Evolutionary conservation across 2,329 filamentous ascomycete species (phyloP).

Genomic region (Botrytis cinerea): DNA sequence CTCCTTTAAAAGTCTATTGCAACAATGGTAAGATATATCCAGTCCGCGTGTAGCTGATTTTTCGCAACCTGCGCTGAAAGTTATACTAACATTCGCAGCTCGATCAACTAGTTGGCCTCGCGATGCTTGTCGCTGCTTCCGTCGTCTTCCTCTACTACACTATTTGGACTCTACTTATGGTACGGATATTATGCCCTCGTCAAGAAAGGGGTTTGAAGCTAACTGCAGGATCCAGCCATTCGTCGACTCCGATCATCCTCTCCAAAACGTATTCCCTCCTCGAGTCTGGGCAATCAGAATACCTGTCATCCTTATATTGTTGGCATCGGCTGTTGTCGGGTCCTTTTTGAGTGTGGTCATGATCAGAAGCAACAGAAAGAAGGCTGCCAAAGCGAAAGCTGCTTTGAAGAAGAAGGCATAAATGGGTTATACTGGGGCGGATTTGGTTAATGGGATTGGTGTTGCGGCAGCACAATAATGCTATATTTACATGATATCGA

Average conservation of each 20-base stretch:
- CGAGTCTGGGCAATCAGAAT: constrained; percentile 99
- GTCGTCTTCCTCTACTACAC: constrained; percentile 89
- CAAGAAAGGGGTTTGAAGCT: neutral
- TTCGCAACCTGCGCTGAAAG: neutral
- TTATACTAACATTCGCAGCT: constrained; percentile 58
- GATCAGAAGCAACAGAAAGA: constrained; percentile 98
- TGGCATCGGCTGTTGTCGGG: constrained; percentile 90
- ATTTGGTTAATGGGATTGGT: constrained; percentile 6
- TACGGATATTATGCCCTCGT: constrained; percentile 47
- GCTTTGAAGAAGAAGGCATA: constrained; percentile 84
- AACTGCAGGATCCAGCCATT: constrained; percentile 69
- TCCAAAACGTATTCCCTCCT: constrained; percentile 93
- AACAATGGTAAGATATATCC: constrained; percentile 39
- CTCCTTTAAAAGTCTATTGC: constrained; percentile 37
- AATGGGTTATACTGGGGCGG: constrained; percentile 31
- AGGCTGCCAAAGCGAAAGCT: constrained; percentile 88
- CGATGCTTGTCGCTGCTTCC: constrained; percentile 74
- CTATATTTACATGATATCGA: neutral
- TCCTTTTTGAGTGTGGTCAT: constrained; percentile 96
- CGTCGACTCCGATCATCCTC: constrained; percentile 89
- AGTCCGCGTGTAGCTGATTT: neutral
- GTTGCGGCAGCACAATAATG: neutral
- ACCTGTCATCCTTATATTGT: constrained; percentile 90
- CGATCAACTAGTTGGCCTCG: constrained; percentile 80
- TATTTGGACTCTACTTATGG: constrained; percentile 96